phyloP scores from a whole-genome alignment of 2,329 filamentous ascomycete species.

The Fusarium longipes region DNA sequence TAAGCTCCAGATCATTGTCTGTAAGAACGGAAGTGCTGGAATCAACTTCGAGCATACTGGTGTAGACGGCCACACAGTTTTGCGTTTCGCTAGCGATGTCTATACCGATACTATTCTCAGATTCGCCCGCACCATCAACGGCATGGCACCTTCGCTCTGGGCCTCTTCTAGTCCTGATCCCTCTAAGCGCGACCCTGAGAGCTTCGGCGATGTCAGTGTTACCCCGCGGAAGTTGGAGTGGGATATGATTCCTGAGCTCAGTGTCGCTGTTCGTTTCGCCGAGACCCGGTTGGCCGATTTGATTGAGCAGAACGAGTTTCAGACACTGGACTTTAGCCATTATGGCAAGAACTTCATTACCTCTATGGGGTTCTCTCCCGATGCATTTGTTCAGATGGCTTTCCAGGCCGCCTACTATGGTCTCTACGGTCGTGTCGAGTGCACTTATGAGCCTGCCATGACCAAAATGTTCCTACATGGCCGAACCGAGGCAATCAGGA shows the following conservation, averaged over 20 bases:
- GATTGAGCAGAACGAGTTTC: slow-evolving; percentile 96
- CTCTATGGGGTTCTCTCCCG: slow-evolving; percentile 94
- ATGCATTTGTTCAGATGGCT: slow-evolving; percentile 98
- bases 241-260: slow-evolving; percentile 94
- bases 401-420: slow-evolving; percentile 99
- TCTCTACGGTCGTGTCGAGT: slow-evolving; percentile 91
- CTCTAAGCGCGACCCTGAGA: slow-evolving; percentile 88
- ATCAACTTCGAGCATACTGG: slow-evolving; percentile 99
- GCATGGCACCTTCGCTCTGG: slow-evolving; percentile 91
- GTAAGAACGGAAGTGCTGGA: slow-evolving; percentile 96
- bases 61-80: slow-evolving; percentile 95
- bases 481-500: slow-evolving; percentile 91
- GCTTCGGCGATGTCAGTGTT: slow-evolving; percentile 92
- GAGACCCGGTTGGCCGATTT: slow-evolving; percentile 94
- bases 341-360: slow-evolving; percentile 99
- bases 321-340: slow-evolving; percentile 85
- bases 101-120: slow-evolving; percentile 98
- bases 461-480: slow-evolving; percentile 95
- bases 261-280: slow-evolving; percentile 91
- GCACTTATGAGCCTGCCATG: slow-evolving; percentile 98
- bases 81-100: slow-evolving; percentile 94
- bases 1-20: slow-evolving; percentile 98
- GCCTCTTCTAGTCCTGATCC: slow-evolving; percentile 91
- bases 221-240: slow-evolving; percentile 97
- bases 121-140: slow-evolving; percentile 95